phyloP scores from a whole-genome alignment of 164 flowering plant genomes.

The Echeveria elegans region DNA sequence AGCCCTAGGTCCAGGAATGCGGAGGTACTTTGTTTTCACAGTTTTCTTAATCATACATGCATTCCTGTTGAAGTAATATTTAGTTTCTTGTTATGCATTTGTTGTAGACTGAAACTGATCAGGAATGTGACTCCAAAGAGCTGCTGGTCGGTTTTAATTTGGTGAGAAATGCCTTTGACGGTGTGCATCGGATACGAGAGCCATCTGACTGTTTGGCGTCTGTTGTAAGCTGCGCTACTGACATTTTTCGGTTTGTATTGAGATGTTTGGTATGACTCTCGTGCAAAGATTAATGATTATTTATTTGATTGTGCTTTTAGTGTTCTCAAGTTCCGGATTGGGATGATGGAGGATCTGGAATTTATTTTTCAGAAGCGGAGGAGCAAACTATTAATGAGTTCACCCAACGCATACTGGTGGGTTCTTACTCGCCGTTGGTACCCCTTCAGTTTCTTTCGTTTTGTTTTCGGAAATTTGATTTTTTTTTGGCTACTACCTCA shows the following conservation, averaged over 20 bases:
- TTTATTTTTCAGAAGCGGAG: constrained; percentile 57
- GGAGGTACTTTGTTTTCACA: no score
- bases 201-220: constrained; percentile 23
- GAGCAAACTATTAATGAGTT: constrained; percentile 55
- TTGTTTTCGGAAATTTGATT: no score
- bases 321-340: constrained; percentile 18
- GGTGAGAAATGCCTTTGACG: constrained; percentile 15
- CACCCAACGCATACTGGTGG: constrained; percentile 52
- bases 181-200: constrained; percentile 20
- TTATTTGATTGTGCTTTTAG: constrained; percentile 8
- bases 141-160: no score
- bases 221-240: constrained; percentile 16
- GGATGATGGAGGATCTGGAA: constrained; percentile 43
- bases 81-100: constrained; percentile 4
- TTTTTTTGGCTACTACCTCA: no score
- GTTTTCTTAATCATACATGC: no score
- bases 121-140: constrained; percentile 16
- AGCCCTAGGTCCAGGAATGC: constrained; percentile 4
- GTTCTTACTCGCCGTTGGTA: constrained; percentile 17
- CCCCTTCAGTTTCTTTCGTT: neutral
- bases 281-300: constrained; percentile 3
- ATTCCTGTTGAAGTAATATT: neutral
- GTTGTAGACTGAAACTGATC: constrained; percentile 40
- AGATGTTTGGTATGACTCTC: neutral
- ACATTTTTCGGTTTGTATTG: no score